These are phyloP conservation scores for Fusarium sp. DNA, from an alignment of 2,329 filamentous ascomycete genomes.

Conservation along the genomic window DNA sequence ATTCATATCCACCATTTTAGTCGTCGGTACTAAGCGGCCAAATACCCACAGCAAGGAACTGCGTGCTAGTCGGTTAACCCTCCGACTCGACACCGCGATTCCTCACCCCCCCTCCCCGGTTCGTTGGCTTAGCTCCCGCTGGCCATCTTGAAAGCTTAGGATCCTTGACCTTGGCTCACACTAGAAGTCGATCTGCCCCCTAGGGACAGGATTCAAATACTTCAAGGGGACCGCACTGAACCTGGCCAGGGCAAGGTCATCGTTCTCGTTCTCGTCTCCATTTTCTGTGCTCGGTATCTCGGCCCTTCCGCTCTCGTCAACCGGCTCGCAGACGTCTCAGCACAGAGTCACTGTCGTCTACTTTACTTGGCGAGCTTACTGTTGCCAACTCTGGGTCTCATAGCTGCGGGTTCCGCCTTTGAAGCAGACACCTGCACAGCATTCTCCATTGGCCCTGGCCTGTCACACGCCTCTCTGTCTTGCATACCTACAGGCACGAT, in stretches of 20 bases:
- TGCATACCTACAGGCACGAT: slow-evolving; percentile 22
- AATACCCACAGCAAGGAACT: slow-evolving; percentile 34
- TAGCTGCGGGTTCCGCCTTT: slow-evolving; percentile 8
- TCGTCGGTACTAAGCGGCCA: slow-evolving; percentile 36
- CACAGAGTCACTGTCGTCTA: not conserved
- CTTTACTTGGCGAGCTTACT: not conserved
- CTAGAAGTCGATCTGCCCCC: slow-evolving; percentile 40
- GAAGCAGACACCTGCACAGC: slow-evolving; percentile 6
- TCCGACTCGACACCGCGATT: slow-evolving; percentile 28
- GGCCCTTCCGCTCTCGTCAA: not conserved
- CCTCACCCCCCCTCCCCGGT: slow-evolving; percentile 40
- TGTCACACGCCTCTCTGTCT: slow-evolving; percentile 21
- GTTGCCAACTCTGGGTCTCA: not conserved
- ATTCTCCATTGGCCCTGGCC: slow-evolving; percentile 17
- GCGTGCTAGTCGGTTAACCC: slow-evolving; percentile 34
- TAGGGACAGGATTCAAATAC: slow-evolving; percentile 40
- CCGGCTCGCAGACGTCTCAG: not conserved
- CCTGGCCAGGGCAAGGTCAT: slow-evolving; percentile 9
- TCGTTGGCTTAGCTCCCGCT: slow-evolving; percentile 40
- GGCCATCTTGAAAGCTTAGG: slow-evolving; percentile 37
- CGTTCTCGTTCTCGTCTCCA: slow-evolving; percentile 12
- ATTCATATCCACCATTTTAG: slow-evolving; percentile 40
- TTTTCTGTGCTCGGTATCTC: slow-evolving; percentile 1
- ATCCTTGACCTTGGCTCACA: slow-evolving; percentile 36
- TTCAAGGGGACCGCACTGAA: slow-evolving; percentile 34